These are phyloP conservation scores for Septoria petroselini DNA, from an alignment of 2,329 filamentous ascomycete species.

Conservation along the genomic window DNA sequence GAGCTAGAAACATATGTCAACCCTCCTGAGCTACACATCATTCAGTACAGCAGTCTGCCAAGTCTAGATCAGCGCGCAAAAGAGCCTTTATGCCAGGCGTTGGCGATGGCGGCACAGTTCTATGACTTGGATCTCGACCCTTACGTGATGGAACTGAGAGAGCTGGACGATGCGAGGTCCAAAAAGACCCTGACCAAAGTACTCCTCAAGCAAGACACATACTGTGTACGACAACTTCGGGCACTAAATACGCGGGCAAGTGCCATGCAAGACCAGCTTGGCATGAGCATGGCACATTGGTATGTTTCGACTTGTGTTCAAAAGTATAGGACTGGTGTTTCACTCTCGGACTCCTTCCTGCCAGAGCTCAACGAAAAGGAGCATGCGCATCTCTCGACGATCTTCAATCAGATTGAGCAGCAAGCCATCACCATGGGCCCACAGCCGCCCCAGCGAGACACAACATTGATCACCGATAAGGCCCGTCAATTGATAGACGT, in stretches of 20 bases:
- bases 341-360: conserved; percentile 29
- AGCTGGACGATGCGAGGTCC: conserved; percentile 31
- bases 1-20: conserved; percentile 69
- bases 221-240: conserved; percentile 41
- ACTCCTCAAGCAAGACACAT: conserved; percentile 38
- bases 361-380: conserved; percentile 38
- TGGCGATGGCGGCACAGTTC: conserved; percentile 10
- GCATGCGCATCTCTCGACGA: conserved; percentile 32
- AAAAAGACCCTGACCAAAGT: conserved; percentile 31
- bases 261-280: conserved; percentile 41
- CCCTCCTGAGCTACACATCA: conserved; percentile 55
- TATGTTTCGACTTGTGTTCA: conserved; percentile 41
- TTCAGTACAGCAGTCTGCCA: conserved; percentile 38
- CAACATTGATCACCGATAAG: conserved; percentile 22
- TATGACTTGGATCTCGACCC: conserved; percentile 42
- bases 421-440: background rate
- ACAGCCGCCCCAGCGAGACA: background rate
- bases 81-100: conserved; percentile 18
- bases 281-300: conserved; percentile 39
- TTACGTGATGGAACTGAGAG: conserved; percentile 38
- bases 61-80: conserved; percentile 1
- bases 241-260: conserved; percentile 36
- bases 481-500: conserved; percentile 35
- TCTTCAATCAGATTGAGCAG: conserved; percentile 18
- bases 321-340: conserved; percentile 29